A percentile compares a stretch with the other conserved stretches of the same genome.
phyloP scores from a whole-genome alignment of 1,284 basidiomycete genomes.

The Porodaedalea pini region DNA sequence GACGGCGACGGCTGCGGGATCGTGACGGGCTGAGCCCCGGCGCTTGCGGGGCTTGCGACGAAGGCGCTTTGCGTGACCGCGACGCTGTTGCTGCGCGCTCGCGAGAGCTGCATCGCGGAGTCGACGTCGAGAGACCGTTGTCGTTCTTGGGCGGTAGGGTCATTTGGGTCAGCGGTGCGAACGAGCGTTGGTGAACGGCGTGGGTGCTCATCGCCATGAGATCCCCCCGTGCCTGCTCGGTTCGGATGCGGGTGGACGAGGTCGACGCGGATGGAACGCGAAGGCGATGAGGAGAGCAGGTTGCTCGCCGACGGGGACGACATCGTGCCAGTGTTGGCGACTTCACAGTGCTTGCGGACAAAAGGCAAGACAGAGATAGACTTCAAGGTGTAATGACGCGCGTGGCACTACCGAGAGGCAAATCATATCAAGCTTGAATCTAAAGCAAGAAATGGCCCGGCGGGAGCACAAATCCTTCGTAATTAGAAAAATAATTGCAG shows the following conservation, averaged over 20 bases:
- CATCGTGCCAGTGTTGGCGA: not conserved
- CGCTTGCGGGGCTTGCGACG: not conserved
- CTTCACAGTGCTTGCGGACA: no score
- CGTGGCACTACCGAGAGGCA: not conserved
- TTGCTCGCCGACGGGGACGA: constrained; percentile 9
- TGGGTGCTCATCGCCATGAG: constrained; percentile 37
- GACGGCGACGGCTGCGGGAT: not conserved
- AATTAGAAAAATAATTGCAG: not conserved
- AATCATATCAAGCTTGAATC: not conserved
- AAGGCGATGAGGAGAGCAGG: constrained; percentile 10
- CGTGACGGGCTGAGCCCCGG: not conserved
- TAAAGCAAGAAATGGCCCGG: not conserved
- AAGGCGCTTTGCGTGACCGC: not conserved
- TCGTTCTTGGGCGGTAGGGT: constrained; percentile 68
- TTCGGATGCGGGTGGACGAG: constrained; percentile 37
- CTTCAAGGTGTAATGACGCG: not conserved
- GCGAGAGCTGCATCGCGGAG: constrained; percentile 78
- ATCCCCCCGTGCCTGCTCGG: constrained; percentile 20
- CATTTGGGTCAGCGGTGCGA: constrained; percentile 61
- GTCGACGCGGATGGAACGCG: constrained; percentile 16
- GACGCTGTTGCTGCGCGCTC: constrained; percentile 67
- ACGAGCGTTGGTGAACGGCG: constrained; percentile 62
- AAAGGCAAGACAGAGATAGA: not conserved
- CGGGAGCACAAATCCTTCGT: no score
- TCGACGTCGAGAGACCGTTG: constrained; percentile 85